These are phyloP conservation scores for Aspergillus glaucus DNA, from an alignment of 2,329 filamentous ascomycete genomes.

Conservation along the genomic window DNA sequence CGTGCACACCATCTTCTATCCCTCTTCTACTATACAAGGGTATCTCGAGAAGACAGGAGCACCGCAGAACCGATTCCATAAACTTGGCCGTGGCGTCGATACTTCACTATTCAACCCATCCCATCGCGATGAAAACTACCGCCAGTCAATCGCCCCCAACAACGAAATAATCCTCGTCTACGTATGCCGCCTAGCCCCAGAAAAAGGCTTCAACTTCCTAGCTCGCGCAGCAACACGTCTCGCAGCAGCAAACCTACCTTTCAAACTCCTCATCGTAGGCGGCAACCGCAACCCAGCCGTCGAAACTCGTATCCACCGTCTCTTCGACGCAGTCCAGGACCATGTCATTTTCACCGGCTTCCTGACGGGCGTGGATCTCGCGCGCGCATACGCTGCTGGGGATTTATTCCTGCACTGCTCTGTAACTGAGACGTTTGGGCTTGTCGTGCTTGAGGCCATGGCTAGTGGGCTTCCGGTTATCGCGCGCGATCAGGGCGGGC, in stretches of 20 bases:
- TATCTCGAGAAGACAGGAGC: conserved; percentile 57
- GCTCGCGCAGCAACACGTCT: conserved; percentile 51
- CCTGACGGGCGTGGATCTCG: conserved; percentile 54
- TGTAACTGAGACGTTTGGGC: conserved; percentile 64
- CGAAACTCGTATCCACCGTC: conserved; percentile 54
- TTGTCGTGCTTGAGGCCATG: conserved; percentile 66
- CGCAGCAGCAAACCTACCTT: conserved; percentile 50
- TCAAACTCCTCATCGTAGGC: conserved; percentile 62
- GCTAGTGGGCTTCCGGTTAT: conserved; percentile 64
- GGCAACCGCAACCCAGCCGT: conserved; percentile 61
- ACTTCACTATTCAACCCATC: conserved; percentile 55
- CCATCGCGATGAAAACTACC: conserved; percentile 47
- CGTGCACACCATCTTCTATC: conserved; percentile 63
- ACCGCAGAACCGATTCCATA: conserved; percentile 51
- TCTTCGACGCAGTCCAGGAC: conserved; percentile 51
- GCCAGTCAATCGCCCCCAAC: conserved; percentile 52
- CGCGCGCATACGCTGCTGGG: conserved; percentile 60
- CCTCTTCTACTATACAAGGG: conserved; percentile 55
- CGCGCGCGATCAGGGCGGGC: conserved; percentile 63
- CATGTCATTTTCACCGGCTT: conserved; percentile 63
- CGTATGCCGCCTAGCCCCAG: conserved; percentile 61
- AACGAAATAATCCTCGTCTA: conserved; percentile 61
- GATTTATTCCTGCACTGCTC: conserved; percentile 68
- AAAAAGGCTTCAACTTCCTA: conserved; percentile 66
- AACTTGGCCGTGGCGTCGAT: conserved; percentile 60